Conservation (phyloP, 2,329 filamentous ascomycete species). For the Arachnopeziza araneosa region DNA sequence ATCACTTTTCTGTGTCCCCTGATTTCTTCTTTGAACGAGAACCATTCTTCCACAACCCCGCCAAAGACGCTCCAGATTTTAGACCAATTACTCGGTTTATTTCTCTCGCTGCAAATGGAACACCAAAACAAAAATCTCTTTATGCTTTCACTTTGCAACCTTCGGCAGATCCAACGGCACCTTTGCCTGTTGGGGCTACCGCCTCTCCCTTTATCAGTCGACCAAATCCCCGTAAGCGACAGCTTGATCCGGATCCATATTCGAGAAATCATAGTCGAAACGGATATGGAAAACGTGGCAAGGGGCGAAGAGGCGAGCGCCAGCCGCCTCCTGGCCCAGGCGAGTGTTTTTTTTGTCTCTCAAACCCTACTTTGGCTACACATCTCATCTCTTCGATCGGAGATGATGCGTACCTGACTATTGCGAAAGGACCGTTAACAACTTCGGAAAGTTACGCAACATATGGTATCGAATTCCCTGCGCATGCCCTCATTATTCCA, state of each 20-base stretch:
- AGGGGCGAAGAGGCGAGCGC: conserved; percentile 41
- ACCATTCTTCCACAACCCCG: conserved; percentile 71
- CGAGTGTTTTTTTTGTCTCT: conserved; percentile 92
- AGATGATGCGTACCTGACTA: conserved; percentile 81
- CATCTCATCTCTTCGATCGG: conserved; percentile 91
- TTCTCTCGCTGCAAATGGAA: conserved; percentile 75
- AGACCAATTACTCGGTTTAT: conserved; percentile 79
- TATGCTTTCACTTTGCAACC: conserved; percentile 72
- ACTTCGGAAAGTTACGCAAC: conserved; percentile 60
- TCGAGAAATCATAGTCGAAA: conserved; percentile 41
- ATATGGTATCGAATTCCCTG: conserved; percentile 66
- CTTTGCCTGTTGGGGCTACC: conserved; percentile 66
- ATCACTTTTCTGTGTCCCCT: conserved; percentile 74
- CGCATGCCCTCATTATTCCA: conserved; percentile 88
- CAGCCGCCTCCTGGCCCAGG: conserved; percentile 63
- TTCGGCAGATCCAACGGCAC: conserved; percentile 51
- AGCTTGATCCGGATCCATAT: conserved; percentile 42
- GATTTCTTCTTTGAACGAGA: conserved; percentile 75
- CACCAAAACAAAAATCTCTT: conserved; percentile 71
- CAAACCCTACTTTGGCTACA: conserved; percentile 74
- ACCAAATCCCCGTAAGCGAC: conserved; percentile 53
- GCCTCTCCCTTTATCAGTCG: conserved; percentile 61
- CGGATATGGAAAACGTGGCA: conserved; percentile 49
- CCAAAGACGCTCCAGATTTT: conserved; percentile 45
- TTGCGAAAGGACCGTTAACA: conserved; percentile 83